Evolutionary conservation across 208 protist genomes (phyloP), one percentile per base, ranked within the genome.

Genomic region (Trichomonas gallinae): DNA sequence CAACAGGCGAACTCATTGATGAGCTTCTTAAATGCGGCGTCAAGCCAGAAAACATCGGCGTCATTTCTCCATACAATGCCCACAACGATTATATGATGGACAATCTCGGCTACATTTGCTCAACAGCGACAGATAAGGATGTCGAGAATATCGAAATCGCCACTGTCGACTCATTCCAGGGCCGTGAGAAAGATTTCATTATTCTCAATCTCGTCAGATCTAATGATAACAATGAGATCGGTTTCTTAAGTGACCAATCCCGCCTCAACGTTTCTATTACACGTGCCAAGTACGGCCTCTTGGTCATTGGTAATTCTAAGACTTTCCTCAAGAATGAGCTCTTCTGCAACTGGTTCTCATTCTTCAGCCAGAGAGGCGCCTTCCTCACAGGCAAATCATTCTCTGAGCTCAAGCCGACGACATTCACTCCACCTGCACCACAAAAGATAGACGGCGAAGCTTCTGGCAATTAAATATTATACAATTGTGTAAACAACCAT

Each of bases 81-180:
- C 87, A 93, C 45, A 42, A 93, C n/a, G 44, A 42, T 42, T 40
- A 44, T 51, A 23, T 93, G 15, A 93, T 93, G 3, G 87, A 93
- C 0, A 48, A 23, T 8, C 31, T 93, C 1, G 8, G 11, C 8
- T 48, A 34, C 44, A 51, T 93, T 1, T 93, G 87, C n/a, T 3
- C 1, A 4, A n/a, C 3, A 6, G 11, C 21, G 2, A n/a, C 21
- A n/a, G 58, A 72, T 31, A 72, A 72, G 21, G 11, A n/a, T 72
- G 26, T 72, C 21, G 38, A 81, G 17, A 3, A 48, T 0, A 3
- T 96, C 42, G 34, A 49, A 17, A 81, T 96, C 34, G 13, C 15
- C 31, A 82, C 93, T 34, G 93, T 96, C 82, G 93, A 96, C 72
- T 46, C 36, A 46, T 96, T 96, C 63, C 40, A 96, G 82, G 93